Base-by-base conservation (phyloP, 1,284 basidiomycete genomes). In the Marasmius sp. region DNA sequence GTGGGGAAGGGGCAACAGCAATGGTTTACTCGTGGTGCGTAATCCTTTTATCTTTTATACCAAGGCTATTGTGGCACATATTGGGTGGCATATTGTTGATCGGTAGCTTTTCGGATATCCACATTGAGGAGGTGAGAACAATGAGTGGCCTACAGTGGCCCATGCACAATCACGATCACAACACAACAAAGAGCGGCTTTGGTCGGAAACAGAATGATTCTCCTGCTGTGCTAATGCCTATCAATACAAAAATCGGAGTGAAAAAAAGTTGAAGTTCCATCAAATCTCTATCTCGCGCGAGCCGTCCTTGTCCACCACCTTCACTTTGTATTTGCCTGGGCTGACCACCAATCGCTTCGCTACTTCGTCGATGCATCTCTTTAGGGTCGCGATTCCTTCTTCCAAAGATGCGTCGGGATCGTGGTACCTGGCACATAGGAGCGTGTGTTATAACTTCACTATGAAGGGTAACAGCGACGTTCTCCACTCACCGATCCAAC, bases 231-330 rank as follows among this genome's bases (percentile, higher is more conserved):
- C 27, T 27, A 27, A 27, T 27, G 41, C 45, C 45, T 47, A 47
- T 10, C n/a, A 47, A 47, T 47, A 47, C 45, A 47, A 47, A 47
- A 47, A 10, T 14, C 8, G 45, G 27, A 27, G 27, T 27, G 27
- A 27, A 27, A 27, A 27, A 5, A 27, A 27, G 27, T 27, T 47
- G 7, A n/a, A 47, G n/a, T 47, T 47, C 16, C 9, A 47, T 47
- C 45, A 47, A 20, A 94, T 68, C 66, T 92, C 86, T 60, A 97
- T 78, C 68, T 91, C 86, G 63, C 93, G 84, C 16, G 93, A 83
- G 57, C 96, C 96, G 70, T 96, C 88, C 74, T 91, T 93, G 79
- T 97, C 94, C 50, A 97, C 92, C 20, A 98, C 81, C 74, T 95
- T 94, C 67, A 95, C 89, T 75, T 91, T 94, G 79, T 94, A 97